Conservation (phyloP, 75 land plant species). For the Selaginella moellendorffii region DNA sequence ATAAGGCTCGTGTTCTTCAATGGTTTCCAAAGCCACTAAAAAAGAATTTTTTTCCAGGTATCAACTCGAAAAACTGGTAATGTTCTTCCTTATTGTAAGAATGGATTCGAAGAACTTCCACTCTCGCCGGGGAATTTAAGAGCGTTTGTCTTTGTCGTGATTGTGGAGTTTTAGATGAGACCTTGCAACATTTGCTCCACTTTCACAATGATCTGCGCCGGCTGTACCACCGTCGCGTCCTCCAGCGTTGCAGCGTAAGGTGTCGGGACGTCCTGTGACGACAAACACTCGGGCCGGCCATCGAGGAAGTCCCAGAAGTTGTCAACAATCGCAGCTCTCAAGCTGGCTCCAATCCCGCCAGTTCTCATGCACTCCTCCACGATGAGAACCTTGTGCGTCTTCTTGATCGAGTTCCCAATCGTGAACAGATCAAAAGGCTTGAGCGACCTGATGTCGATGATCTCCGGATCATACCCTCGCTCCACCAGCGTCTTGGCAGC, state of each 20-base stretch:
- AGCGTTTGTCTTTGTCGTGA: too few relatives aligned
- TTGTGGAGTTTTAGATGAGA: background rate
- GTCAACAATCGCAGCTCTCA: conserved; percentile 42
- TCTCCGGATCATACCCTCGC: conserved; percentile 4
- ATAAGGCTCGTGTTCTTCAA: too few relatives aligned
- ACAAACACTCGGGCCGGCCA: conserved; percentile 57
- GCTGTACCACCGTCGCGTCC: conserved; percentile 86
- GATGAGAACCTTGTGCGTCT: conserved; percentile 8
- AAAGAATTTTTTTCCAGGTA: background rate
- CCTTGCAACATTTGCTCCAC: conserved; percentile 67
- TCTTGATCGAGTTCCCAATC: background rate
- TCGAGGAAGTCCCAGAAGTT: conserved; percentile 93
- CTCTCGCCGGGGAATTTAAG: too few relatives aligned
- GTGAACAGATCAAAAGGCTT: conserved; percentile 4
- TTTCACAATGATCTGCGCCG: conserved; percentile 74
- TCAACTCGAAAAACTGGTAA: background rate
- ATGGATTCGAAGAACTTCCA: background rate
- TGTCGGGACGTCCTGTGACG: conserved; percentile 97
- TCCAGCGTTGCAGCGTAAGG: conserved; percentile 92
- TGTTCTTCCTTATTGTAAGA: background rate
- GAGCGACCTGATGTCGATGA: conserved; percentile 2
- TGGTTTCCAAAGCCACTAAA: background rate
- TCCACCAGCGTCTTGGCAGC: conserved; percentile 7
- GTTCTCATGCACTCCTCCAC: conserved; percentile 9
- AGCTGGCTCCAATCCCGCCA: conserved; percentile 8